Evolutionary conservation across 495 filamentous ascomycete genomes (phyloP).

Genomic region (Neurospora intermedia): DNA sequence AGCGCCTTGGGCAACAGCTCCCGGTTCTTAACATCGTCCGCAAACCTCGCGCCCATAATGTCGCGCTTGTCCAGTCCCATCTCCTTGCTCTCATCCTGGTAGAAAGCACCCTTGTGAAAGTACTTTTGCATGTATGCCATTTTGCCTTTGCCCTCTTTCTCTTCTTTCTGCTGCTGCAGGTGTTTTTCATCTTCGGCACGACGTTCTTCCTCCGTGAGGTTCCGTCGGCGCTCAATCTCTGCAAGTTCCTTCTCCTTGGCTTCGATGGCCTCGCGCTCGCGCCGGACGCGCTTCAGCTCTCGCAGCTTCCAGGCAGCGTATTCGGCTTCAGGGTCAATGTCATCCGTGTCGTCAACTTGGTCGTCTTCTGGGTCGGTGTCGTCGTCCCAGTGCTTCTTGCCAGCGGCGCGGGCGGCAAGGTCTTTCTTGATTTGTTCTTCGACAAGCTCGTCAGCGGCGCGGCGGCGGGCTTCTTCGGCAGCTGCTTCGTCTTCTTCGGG

Average conservation of each 20-base stretch:
- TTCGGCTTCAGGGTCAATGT: constrained; percentile 78
- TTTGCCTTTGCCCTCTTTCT: constrained; percentile 75
- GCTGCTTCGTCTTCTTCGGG: constrained; percentile 26
- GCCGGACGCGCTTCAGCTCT: constrained; percentile 77
- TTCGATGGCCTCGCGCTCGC: constrained; percentile 79
- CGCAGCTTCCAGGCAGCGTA: constrained; percentile 88
- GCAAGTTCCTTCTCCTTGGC: constrained; percentile 72
- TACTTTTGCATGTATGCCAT: constrained; percentile 92
- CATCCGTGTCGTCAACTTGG: constrained; percentile 81
- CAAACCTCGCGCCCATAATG: constrained; percentile 68
- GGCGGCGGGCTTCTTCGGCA: constrained; percentile 46
- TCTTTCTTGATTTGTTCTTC: constrained; percentile 81
- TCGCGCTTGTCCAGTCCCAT: constrained; percentile 66
- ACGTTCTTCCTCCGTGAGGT: constrained; percentile 78
- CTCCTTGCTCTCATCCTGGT: constrained; percentile 63
- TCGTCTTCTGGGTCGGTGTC: constrained; percentile 59
- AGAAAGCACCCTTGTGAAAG: constrained; percentile 95
- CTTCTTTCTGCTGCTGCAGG: constrained; percentile 69
- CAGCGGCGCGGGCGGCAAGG: constrained; percentile 59
- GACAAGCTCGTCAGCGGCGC: constrained; percentile 64
- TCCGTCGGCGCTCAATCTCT: constrained; percentile 80
- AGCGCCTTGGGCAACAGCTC: constrained; percentile 84
- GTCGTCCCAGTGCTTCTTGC: constrained; percentile 81
- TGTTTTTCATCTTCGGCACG: constrained; percentile 76
- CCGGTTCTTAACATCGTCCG: constrained; percentile 68